Base-by-base conservation (phyloP, 2,329 filamentous ascomycete species). In the Pleurostoma richardsiae region DNA sequence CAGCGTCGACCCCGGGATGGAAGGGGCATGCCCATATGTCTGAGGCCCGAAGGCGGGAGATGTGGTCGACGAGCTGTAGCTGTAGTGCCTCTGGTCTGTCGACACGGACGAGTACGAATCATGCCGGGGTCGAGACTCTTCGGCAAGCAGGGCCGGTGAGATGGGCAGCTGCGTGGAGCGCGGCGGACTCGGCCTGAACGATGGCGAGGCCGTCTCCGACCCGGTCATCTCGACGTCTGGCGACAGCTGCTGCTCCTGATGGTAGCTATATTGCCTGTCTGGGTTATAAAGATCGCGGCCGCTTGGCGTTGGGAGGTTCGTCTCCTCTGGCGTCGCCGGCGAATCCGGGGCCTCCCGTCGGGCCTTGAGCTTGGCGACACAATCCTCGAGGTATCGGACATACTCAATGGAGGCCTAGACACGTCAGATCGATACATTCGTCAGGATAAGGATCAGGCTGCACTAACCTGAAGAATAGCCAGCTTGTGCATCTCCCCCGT, bases 401-500 rank as follows among this genome's bases (percentile, higher is more conserved):
- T 99, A 97, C 58, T 97, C 94, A 50, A 97, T 97, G 41, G 90
- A 94, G 4, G 92, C 92, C 90, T 96, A 2, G 5, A 39, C 10
- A 8, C 26, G 38, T 50, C 36, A 49, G 47, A 49, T 50, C 31
- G 48, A 41, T 10, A 45, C 36, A 8, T n/a, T 28, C 42, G 49
- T 19, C 8, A 10, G n/a, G 30, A 33, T 31, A 10, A 42, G 39
- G 19, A 29, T 4, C 30, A 44, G n/a, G 5, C 4, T 3, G 5
- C 29, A 65, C 77, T 53, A 65, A 95, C 91, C 81, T 96, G 90
- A 43, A 97, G 70, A 56, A 97, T 96, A 11, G 91, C 90, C 48
- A 97, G 72, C 69, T 99, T 99, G 67, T 97, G 94, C 94, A 97
- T 97, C 60, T 97, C 92, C 5, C 90, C 91, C n/a, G 80, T 83